Conservation (phyloP, 2,329 filamentous ascomycete genomes). For the Shiraia sp. region DNA sequence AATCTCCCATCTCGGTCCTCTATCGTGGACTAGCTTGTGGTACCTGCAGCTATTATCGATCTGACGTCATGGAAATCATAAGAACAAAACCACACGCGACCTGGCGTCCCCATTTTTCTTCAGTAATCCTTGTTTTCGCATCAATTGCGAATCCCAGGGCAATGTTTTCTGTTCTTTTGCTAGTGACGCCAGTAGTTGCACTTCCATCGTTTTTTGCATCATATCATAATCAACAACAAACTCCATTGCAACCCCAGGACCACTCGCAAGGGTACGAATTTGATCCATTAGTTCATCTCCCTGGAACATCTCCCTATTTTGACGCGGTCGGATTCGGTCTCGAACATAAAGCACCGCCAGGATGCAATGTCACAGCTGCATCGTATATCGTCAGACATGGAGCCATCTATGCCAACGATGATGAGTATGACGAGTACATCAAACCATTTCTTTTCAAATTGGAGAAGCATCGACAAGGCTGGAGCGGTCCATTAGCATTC, state of each 20-base stretch:
- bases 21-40: too few relatives aligned
- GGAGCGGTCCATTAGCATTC: constrained; percentile 59
- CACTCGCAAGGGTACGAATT: constrained; percentile 47
- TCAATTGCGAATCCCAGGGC: background rate
- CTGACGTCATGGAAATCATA: too few relatives aligned
- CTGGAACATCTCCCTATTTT: constrained; percentile 56
- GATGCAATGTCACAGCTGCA: constrained; percentile 54
- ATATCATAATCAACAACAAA: constrained; percentile 9
- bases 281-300: constrained; percentile 53
- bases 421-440: constrained; percentile 55
- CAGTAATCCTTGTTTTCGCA: too few relatives aligned
- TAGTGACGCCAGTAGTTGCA: constrained; percentile 25
- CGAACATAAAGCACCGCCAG: constrained; percentile 52
- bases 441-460: constrained; percentile 59
- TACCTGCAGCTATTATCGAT: too few relatives aligned
- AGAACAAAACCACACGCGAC: too few relatives aligned
- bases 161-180: constrained; percentile 18
- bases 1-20: too few relatives aligned
- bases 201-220: constrained; percentile 17
- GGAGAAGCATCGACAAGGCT: constrained; percentile 58
- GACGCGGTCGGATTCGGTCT: constrained; percentile 52
- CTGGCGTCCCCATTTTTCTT: too few relatives aligned
- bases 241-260: constrained; percentile 24
- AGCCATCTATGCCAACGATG: constrained; percentile 56
- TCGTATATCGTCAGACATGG: constrained; percentile 56